A percentile compares a stretch with the other conserved stretches of the same genome.
Evolutionary conservation across 495 filamentous ascomycete species (phyloP).

Genomic region (Lindgomyces ingoldianus): DNA sequence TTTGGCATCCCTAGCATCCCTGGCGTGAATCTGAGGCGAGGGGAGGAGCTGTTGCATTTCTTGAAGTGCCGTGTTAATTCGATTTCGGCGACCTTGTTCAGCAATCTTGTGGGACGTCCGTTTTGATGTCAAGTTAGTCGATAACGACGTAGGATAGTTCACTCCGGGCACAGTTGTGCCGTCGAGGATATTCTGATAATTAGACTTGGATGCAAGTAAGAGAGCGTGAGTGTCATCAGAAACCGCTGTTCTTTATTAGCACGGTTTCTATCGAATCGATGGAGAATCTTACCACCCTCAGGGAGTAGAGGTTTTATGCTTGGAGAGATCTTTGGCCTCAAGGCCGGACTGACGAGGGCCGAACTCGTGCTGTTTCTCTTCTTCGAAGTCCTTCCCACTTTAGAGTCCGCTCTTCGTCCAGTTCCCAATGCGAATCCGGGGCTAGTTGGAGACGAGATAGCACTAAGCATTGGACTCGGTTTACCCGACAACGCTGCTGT

Average conservation of each 20-base stretch:
- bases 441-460: slow-evolving; percentile 33
- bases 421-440: slow-evolving; percentile 19
- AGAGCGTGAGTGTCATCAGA: slow-evolving; percentile 77
- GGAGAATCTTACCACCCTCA: slow-evolving; percentile 61
- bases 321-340: slow-evolving; percentile 91
- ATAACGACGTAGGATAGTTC: slow-evolving; percentile 84
- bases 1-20: slow-evolving; percentile 43
- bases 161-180: slow-evolving; percentile 88
- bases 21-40: slow-evolving; percentile 31
- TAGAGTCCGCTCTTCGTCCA: slow-evolving; percentile 39
- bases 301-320: slow-evolving; percentile 90
- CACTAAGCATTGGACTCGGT: slow-evolving; percentile 33
- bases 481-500: slow-evolving; percentile 22
- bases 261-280: slow-evolving; percentile 20
- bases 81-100: slow-evolving; percentile 90
- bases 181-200: slow-evolving; percentile 96
- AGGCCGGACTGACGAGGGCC: slow-evolving; percentile 76
- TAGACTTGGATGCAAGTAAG: slow-evolving; percentile 88
- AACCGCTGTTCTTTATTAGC: slow-evolving; percentile 45
- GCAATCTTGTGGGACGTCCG: slow-evolving; percentile 97
- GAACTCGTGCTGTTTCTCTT: slow-evolving; percentile 78
- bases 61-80: slow-evolving; percentile 86
- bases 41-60: slow-evolving; percentile 88
- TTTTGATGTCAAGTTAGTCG: slow-evolving; percentile 91
- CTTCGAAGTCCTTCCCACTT: slow-evolving; percentile 48